Conservation (phyloP, 2,329 filamentous ascomycete species). For the Allantophomopsis lycopodina region DNA sequence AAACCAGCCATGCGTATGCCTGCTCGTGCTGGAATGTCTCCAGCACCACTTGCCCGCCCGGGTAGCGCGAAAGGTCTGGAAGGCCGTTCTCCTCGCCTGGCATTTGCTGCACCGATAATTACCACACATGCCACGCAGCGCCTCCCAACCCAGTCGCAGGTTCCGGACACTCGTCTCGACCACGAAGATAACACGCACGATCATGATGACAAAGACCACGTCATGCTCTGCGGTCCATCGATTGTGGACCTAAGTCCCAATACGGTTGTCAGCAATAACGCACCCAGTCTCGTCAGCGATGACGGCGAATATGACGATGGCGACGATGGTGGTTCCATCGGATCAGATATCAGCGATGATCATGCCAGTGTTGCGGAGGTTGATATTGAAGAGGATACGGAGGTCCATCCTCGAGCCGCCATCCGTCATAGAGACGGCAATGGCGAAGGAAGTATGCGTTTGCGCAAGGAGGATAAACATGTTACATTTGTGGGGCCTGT, state of each 20-base stretch:
- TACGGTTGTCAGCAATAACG: conserved; percentile 59
- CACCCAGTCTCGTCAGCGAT: conserved; percentile 68
- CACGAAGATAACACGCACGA: conserved; percentile 5
- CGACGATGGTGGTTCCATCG: conserved; percentile 40
- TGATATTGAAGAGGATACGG: conserved; percentile 35
- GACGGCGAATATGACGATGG: conserved; percentile 68
- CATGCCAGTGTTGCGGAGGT: conserved; percentile 50
- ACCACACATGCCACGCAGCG: conserved; percentile 7
- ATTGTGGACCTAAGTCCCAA: conserved; percentile 55
- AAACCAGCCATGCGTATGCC: conserved; percentile 39
- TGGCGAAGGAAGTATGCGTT: conserved; percentile 7
- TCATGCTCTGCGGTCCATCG: conserved; percentile 37
- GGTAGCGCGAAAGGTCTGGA: conserved; percentile 44
- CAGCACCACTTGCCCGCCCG: conserved; percentile 31
- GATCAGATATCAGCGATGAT: conserved; percentile 35
- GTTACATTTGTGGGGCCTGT: conserved; percentile 20
- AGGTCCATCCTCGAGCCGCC: conserved; percentile 11
- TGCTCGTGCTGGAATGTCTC: conserved; percentile 39
- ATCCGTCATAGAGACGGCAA: conserved; percentile 11
- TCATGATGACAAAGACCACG: conserved; percentile 14
- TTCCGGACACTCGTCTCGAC: neutral
- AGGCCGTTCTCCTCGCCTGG: conserved; percentile 21
- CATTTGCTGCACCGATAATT: conserved; percentile 17
- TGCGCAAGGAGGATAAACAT: conserved; percentile 19
- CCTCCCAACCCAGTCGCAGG: conserved; percentile 6